These are phyloP conservation scores for Trypanosoma caninum DNA, from an alignment of 208 protist genomes.

Conservation along the genomic window DNA sequence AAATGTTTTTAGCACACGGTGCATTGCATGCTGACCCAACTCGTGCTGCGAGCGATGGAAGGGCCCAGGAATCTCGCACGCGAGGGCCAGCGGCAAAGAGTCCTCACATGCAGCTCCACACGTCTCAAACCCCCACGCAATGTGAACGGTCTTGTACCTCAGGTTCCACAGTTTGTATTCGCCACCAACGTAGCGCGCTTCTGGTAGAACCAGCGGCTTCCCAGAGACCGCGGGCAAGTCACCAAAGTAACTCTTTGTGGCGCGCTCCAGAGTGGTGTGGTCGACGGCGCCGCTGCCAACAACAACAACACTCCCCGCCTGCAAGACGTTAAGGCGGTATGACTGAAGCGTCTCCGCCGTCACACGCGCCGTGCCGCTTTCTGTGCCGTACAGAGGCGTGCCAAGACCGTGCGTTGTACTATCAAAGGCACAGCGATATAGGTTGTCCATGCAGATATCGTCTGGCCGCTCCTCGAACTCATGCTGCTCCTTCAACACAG, in stretches of 20 bases:
- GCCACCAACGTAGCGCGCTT: slow-evolving; percentile 77
- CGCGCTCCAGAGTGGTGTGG: slow-evolving; percentile 91
- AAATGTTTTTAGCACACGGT: slow-evolving; percentile 86
- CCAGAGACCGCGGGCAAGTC: slow-evolving; percentile 43
- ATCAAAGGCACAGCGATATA: slow-evolving; percentile 91
- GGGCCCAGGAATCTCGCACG: slow-evolving; percentile 81
- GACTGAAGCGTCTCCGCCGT: slow-evolving; percentile 63
- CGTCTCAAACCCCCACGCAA: slow-evolving; percentile 89
- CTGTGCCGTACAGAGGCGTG: slow-evolving; percentile 95
- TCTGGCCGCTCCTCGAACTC: slow-evolving; percentile 92
- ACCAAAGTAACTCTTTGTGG: slow-evolving; percentile 90
- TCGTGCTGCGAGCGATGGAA: slow-evolving; percentile 90
- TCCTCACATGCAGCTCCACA: slow-evolving; percentile 82
- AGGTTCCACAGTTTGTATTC: slow-evolving; percentile 89
- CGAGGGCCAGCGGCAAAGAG: slow-evolving; percentile 79
- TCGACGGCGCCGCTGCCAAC: slow-evolving; percentile 95
- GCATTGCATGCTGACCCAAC: slow-evolving; percentile 82
- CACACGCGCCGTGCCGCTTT: slow-evolving; percentile 89
- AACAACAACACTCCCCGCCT: slow-evolving; percentile 94
- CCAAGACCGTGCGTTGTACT: slow-evolving; percentile 90
- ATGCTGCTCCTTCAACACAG: slow-evolving; percentile 92
- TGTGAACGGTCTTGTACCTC: slow-evolving; percentile 84
- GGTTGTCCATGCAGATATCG: slow-evolving; percentile 96
- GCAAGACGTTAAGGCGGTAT: slow-evolving; percentile 84
- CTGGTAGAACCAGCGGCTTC: slow-evolving; percentile 22